Evolutionary conservation across 768 basidiomycete genomes (phyloP).

Genomic region (Trichaptum fuscoviolaceum): DNA sequence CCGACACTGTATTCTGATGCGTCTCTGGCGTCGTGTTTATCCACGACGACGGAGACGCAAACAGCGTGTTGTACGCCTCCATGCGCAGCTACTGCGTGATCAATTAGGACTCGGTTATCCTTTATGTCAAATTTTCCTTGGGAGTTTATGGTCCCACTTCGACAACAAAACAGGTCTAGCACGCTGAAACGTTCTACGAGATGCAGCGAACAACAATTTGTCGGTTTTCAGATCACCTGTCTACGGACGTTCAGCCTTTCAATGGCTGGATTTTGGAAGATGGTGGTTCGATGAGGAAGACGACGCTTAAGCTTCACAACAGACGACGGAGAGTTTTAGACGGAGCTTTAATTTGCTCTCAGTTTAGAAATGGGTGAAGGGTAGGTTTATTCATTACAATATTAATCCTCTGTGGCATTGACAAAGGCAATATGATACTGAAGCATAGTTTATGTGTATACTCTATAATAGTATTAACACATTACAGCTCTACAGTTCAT

Average conservation of each 20-base stretch:
- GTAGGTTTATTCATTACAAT: not conserved
- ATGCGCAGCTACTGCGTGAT: conserved; percentile 2
- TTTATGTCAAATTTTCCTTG: conserved; percentile 1
- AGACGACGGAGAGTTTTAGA: not conserved
- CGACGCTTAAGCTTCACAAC: not conserved
- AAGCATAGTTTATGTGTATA: too few species aligned
- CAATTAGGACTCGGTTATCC: not conserved
- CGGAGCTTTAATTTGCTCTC: not conserved
- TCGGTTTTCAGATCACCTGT: not conserved
- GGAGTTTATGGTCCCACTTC: not conserved
- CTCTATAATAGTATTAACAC: too few species aligned
- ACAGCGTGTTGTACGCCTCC: conserved; percentile 3
- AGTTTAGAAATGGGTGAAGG: not conserved
- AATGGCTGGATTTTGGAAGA: not conserved
- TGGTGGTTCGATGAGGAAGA: not conserved
- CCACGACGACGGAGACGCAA: not conserved
- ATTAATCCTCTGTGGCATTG: too few species aligned
- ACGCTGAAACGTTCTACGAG: conserved; percentile 1
- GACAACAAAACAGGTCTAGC: not conserved
- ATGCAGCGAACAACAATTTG: not conserved
- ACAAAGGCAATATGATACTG: too few species aligned
- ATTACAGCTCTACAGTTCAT: too few species aligned
- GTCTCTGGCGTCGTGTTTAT: conserved; percentile 3
- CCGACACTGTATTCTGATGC: conserved; percentile 1
- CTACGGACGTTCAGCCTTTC: not conserved